Percentiles rank a stretch among this genome's conserved stretches.
phyloP scores from a whole-genome alignment of 2,329 filamentous ascomycete genomes.

The Epichloe gansuensis region DNA sequence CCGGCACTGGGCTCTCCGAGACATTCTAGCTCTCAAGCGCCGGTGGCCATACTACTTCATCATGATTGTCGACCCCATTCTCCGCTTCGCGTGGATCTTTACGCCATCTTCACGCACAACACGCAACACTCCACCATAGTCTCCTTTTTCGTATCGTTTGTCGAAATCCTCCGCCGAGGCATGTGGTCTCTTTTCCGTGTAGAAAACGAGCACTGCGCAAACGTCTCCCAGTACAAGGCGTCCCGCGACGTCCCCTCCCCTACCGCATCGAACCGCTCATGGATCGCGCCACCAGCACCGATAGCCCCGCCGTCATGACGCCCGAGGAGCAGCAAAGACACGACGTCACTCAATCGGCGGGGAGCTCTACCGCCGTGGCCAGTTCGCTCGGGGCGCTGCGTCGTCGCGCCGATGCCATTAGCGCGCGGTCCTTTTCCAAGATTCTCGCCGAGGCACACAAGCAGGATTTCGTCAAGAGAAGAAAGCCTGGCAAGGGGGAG shows the following conservation, averaged over 20 bases:
- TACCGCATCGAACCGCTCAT: constrained; percentile 50
- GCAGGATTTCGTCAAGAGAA: constrained; percentile 82
- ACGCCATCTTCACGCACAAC: constrained; percentile 70
- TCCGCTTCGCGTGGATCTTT: constrained; percentile 92
- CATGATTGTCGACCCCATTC: constrained; percentile 69
- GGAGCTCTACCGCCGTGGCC: constrained; percentile 12
- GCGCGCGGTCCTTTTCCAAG: constrained; percentile 33
- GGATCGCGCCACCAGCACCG: constrained; percentile 29
- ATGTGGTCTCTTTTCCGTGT: constrained; percentile 91
- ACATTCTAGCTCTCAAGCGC: constrained; percentile 67
- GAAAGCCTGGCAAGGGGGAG: constrained; percentile 21
- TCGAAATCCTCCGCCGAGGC: constrained; percentile 73
- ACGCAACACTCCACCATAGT: constrained; percentile 72
- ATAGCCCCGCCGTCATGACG: constrained; percentile 12
- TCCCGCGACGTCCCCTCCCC: constrained; percentile 73
- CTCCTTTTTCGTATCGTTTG: constrained; percentile 66
- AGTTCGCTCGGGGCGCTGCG: constrained; percentile 14
- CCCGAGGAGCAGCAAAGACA: constrained; percentile 10
- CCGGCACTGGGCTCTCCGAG: constrained; percentile 55
- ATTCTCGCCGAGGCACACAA: constrained; percentile 77
- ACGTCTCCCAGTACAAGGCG: constrained; percentile 82
- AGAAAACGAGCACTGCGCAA: constrained; percentile 94
- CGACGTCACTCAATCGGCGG: constrained; percentile 5
- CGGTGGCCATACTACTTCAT: constrained; percentile 77
- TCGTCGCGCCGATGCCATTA: constrained; percentile 21